These are phyloP conservation scores for Cutaneotrichosporon sp. DNA, from an alignment of 1,284 basidiomycete genomes.

Conservation along the genomic window DNA sequence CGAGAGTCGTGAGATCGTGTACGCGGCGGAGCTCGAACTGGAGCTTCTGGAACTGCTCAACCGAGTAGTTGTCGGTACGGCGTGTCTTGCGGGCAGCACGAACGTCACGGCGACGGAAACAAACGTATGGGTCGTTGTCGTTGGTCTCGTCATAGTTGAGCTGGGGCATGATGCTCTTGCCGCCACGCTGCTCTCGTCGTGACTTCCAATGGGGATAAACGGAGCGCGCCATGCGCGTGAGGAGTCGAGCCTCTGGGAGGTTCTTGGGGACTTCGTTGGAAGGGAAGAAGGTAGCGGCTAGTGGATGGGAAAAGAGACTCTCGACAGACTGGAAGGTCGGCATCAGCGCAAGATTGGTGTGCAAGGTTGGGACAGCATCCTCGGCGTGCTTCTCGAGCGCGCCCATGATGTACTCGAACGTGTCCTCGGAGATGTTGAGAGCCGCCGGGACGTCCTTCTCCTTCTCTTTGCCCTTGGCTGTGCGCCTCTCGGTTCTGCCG, in stretches of 20 bases:
- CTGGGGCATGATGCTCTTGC: conserved; percentile 72
- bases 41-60: conserved; percentile 80
- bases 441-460: conserved; percentile 54
- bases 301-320: conserved; percentile 63
- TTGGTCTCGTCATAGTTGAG: conserved; percentile 90
- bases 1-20: conserved; percentile 67
- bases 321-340: conserved; percentile 79
- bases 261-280: conserved; percentile 63
- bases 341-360: conserved; percentile 63
- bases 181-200: conserved; percentile 68
- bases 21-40: conserved; percentile 72
- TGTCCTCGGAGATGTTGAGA: conserved; percentile 71
- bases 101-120: conserved; percentile 93
- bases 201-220: conserved; percentile 81
- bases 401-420: conserved; percentile 94
- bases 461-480: conserved; percentile 51
- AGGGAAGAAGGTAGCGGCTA: conserved; percentile 64
- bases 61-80: conserved; percentile 79
- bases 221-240: conserved; percentile 64
- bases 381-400: conserved; percentile 89
- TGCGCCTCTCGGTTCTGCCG: conserved; percentile 47
- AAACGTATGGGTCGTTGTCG: conserved; percentile 94
- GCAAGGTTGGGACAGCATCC: conserved; percentile 83
- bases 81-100: conserved; percentile 94
- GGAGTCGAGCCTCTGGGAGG: conserved; percentile 61